Evolutionary conservation across 345 rosid species (phyloP), one percentile per base, ranked within the genome.

Genomic region (Populus alba): DNA sequence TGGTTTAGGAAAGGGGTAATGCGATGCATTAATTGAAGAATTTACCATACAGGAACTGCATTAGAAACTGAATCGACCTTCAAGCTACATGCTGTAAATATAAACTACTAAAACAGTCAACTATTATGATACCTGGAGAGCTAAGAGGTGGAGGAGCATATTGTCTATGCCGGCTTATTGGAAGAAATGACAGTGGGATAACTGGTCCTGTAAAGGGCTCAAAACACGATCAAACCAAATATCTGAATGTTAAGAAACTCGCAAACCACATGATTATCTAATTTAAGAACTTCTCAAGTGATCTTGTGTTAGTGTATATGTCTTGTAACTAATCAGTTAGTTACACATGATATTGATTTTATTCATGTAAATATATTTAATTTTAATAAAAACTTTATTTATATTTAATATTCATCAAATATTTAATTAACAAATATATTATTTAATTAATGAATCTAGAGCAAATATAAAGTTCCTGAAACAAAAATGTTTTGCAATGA

Each of bases 101-200:
- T 49, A 62, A 41, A 51, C 20, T 27, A 75, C 43, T 25, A 45
- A 35, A 71, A 73, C 20, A 61, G 76, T 49, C 59, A 39, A 8
- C 53, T 68, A 74, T 35, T 41, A n/a, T 43, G 62, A 66, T 81
- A 91, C 94, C 92, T 85, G 82, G 88, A 79, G 59, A 17, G 7
- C 79, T 51, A 63, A 62, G 61, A 25, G 95, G 86, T 73, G 93
- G 77, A 84, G 86, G 76, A 85, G 88, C 86, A 87, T 83, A 33
- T 79, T 81, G 85, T 74, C 76, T 74, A 75, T 12, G 77, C 77
- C 75, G 77, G 72, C 72, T 80, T 70, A 66, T 51, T 59, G 90
- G 88, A 78, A 65, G 71, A 71, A 75, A 72, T 72, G 81, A 75
- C 22, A 92, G 90, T 80, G 89, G 83, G 45, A 69, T 49, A 53